These are phyloP conservation scores for Casuarina cunninghamiana DNA, from an alignment of 306 rosid genomes.

Conservation along the genomic window DNA sequence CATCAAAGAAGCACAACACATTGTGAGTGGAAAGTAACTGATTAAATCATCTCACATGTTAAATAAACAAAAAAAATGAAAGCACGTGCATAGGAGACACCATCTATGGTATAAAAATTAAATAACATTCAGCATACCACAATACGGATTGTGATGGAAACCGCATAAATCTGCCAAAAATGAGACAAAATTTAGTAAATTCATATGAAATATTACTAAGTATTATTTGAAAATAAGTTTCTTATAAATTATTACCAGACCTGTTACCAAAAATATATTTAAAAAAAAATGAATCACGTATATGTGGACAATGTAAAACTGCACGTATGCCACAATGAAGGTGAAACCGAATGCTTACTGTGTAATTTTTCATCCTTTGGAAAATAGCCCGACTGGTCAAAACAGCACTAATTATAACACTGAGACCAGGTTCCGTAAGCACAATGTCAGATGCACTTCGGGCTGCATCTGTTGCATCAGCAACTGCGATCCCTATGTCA, in stretches of 20 bases:
- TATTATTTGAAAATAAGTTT: not conserved
- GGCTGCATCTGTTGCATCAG: conserved; percentile 99
- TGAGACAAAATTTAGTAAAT: conserved; percentile 17
- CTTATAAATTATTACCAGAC: conserved; percentile 1
- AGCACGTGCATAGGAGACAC: not conserved
- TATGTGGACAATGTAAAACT: not conserved
- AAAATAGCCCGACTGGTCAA: conserved; percentile 96
- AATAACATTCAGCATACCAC: conserved; percentile 64
- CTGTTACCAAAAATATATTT: not conserved
- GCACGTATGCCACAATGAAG: not conserved
- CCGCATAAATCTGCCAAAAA: conserved; percentile 88
- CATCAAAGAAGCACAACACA: conserved; percentile 21
- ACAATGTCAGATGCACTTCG: conserved; percentile 99
- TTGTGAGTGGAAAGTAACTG: conserved; percentile 11
- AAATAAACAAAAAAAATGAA: conserved; percentile 7
- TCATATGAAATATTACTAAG: not conserved
- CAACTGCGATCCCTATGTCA: conserved; percentile 99
- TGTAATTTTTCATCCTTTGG: conserved; percentile 98
- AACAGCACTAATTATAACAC: conserved; percentile 97
- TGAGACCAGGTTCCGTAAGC: conserved; percentile 93
- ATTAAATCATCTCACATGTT: conserved; percentile 9
- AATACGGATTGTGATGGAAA: conserved; percentile 95
- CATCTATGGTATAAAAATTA: not conserved
- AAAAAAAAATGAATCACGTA: not conserved
- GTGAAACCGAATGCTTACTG: conserved; percentile 51